phyloP scores from a whole-genome alignment of 768 basidiomycete species.

The Botryobasidium botryosum region DNA sequence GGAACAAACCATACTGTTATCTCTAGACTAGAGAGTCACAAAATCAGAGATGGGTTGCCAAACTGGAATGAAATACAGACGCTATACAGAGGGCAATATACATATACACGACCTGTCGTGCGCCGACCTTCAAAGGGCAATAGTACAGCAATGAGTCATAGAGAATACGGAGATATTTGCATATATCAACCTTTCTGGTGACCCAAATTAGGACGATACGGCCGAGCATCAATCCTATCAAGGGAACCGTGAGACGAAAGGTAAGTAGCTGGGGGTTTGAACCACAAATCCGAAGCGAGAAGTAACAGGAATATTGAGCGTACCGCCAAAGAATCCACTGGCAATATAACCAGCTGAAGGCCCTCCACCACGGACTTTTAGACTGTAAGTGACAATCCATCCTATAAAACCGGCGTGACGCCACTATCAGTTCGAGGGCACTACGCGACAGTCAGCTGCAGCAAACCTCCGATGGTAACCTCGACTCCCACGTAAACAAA shows the following conservation, averaged over 20 bases:
- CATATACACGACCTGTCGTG: conserved; percentile 10
- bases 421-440: no score
- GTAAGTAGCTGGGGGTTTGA: not conserved
- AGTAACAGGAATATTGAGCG: no score
- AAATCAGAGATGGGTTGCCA: no score
- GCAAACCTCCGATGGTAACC: no score
- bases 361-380: conserved; percentile 12
- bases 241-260: not conserved
- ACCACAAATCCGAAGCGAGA: no score
- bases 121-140: conserved; percentile 4
- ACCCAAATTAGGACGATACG: conserved; percentile 35
- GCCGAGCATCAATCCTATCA: conserved; percentile 32
- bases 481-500: conserved; percentile 54
- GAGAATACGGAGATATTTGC: no score
- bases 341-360: conserved; percentile 19
- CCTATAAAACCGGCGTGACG: no score
- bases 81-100: conserved; percentile 13
- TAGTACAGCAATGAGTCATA: not conserved
- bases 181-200: conserved; percentile 26
- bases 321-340: conserved; percentile 22
- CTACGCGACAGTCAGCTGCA: no score
- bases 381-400: conserved; percentile 17
- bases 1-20: conserved; percentile 42
- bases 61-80: conserved; percentile 4
- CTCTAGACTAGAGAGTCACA: conserved; percentile 26